Evolutionary conservation across 2,329 filamentous ascomycete genomes (phyloP).

Genomic region (Triangularia setosa): DNA sequence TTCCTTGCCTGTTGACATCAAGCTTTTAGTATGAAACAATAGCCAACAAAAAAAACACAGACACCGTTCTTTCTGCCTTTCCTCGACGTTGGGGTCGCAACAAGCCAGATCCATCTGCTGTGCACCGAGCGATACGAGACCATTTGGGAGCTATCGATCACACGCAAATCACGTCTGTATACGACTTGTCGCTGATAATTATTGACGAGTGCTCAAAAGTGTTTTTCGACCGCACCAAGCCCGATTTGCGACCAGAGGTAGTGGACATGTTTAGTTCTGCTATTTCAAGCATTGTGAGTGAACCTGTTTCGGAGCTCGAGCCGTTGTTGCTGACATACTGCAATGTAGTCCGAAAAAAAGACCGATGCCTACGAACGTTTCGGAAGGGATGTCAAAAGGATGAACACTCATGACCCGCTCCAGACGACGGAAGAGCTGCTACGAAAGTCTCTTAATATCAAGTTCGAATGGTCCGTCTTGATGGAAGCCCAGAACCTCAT

Average conservation of each 20-base stretch:
- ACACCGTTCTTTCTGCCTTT: constrained; percentile 38
- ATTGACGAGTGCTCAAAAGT: constrained; percentile 36
- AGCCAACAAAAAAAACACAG: constrained; percentile 17
- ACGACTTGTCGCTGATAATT: constrained; percentile 32
- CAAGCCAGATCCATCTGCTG: constrained; percentile 35
- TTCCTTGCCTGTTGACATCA: not conserved
- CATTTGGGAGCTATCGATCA: constrained; percentile 18
- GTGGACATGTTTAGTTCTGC: constrained; percentile 32
- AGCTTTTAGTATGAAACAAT: not conserved
- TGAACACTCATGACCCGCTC: constrained; percentile 22
- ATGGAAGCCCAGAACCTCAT: constrained; percentile 25
- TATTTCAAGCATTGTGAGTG: constrained; percentile 28
- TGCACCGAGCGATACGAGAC: constrained; percentile 34
- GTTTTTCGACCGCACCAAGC: constrained; percentile 34
- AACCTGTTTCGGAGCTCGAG: not conserved
- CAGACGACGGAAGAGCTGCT: constrained; percentile 23
- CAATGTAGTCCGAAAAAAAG: constrained; percentile 21
- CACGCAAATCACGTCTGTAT: constrained; percentile 19
- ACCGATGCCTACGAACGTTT: constrained; percentile 24
- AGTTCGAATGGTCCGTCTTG: constrained; percentile 23
- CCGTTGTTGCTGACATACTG: not conserved
- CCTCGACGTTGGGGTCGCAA: constrained; percentile 37
- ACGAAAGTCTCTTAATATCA: constrained; percentile 23
- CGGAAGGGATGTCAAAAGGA: constrained; percentile 24
- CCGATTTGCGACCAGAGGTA: constrained; percentile 31